Conservation (phyloP, 805 yeast genomes). For the Hanseniaspora valbyensis region DNA sequence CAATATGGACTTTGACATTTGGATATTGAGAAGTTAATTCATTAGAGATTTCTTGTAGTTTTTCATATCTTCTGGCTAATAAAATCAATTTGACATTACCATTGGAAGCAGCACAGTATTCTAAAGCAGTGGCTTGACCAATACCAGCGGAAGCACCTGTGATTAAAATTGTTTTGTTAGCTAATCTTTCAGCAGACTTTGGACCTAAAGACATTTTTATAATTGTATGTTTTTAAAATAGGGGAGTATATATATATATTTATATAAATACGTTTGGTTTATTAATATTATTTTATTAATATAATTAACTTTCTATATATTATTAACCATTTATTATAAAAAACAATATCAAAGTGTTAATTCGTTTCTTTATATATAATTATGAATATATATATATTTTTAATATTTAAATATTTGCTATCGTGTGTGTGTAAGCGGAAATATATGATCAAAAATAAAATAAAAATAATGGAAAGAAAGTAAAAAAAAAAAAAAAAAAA, state of each 20-base stretch:
- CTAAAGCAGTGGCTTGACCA: conserved; percentile 83
- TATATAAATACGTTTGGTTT: no score
- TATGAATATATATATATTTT: no score
- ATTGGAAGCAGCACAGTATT: conserved; percentile 64
- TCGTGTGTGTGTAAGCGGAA: not conserved
- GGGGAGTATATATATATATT: no score
- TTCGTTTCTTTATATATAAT: not conserved
- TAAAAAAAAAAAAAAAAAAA: no score
- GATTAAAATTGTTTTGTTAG: conserved; percentile 67
- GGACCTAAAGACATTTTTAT: conserved; percentile 51
- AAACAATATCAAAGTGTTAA: not conserved
- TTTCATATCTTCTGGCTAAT: conserved; percentile 67
- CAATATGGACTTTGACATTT: conserved; percentile 35
- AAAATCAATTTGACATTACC: conserved; percentile 63
- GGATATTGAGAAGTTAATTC: conserved; percentile 41
- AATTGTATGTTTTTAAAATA: no score
- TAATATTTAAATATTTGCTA: no score
- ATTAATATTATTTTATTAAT: no score
- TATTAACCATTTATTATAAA: not conserved
- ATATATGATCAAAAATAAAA: not conserved
- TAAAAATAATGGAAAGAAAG: no score
- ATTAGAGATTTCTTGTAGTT: conserved; percentile 39
- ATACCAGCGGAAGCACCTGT: conserved; percentile 98
- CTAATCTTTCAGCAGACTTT: conserved; percentile 68
- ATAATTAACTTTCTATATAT: no score